Conservation (phyloP, 805 yeast species). For the Nakazawaea sp. region DNA sequence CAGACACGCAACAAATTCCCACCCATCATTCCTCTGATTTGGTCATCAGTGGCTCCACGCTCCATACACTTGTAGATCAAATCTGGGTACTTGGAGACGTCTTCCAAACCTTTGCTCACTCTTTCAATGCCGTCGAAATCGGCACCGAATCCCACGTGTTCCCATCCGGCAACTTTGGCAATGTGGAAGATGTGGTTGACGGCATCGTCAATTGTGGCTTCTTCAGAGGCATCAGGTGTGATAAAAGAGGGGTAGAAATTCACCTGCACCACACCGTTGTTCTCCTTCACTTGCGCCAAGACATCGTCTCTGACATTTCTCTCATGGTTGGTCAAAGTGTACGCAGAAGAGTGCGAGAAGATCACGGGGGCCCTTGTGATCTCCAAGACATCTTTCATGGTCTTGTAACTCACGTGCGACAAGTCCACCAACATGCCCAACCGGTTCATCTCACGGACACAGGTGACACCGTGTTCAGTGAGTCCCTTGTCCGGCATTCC, state of each 20-base stretch:
- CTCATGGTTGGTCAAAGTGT: slow-evolving; percentile 25
- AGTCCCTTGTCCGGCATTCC: slow-evolving; percentile 34
- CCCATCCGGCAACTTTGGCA: slow-evolving; percentile 35
- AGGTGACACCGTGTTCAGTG: slow-evolving; percentile 30
- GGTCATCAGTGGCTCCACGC: slow-evolving; percentile 29
- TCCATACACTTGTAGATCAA: slow-evolving; percentile 23
- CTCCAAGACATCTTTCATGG: slow-evolving; percentile 35
- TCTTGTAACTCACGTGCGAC: slow-evolving; percentile 38
- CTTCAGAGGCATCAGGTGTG: slow-evolving; percentile 11
- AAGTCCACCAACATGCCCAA: slow-evolving; percentile 44
- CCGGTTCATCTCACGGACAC: slow-evolving; percentile 39
- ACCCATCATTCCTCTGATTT: slow-evolving; percentile 30
- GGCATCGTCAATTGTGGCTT: slow-evolving; percentile 33
- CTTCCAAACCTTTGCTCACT: slow-evolving; percentile 36
- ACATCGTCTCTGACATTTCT: slow-evolving; percentile 39
- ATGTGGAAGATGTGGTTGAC: slow-evolving; percentile 33
- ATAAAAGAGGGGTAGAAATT: slow-evolving; percentile 35
- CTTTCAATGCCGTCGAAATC: slow-evolving; percentile 43
- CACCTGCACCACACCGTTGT: slow-evolving; percentile 35
- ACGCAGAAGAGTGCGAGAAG: slow-evolving; percentile 36
- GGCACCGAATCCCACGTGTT: slow-evolving; percentile 38
- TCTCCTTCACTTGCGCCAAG: slow-evolving; percentile 24
- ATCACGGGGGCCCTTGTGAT: slow-evolving; percentile 34
- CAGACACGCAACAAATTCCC: slow-evolving; percentile 32
- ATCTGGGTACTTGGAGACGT: slow-evolving; percentile 40